Evolutionary conservation across 2,329 filamentous ascomycete genomes (phyloP).

Genomic region (Pseudocercospora musae): DNA sequence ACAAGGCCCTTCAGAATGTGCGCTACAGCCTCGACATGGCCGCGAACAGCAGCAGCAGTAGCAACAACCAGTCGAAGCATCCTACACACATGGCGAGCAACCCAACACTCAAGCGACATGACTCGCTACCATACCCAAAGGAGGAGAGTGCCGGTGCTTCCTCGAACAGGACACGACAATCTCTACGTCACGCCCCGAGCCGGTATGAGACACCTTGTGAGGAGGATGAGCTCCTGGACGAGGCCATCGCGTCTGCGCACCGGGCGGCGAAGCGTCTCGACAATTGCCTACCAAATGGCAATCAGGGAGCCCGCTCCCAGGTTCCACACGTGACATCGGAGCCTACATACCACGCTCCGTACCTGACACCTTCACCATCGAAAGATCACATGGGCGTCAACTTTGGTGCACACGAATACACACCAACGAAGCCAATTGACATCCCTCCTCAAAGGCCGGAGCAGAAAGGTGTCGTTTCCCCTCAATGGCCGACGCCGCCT

Average conservation of each 20-base stretch:
- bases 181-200: slow-evolving; percentile 68
- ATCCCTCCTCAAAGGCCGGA: slow-evolving; percentile 58
- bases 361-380: slow-evolving; percentile 72
- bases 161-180: slow-evolving; percentile 75
- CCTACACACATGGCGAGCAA: slow-evolving; percentile 42
- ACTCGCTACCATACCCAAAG: slow-evolving; percentile 43
- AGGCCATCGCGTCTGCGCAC: slow-evolving; percentile 75
- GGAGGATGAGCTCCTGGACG: slow-evolving; percentile 91
- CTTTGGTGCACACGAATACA: slow-evolving; percentile 64
- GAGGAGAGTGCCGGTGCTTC: slow-evolving; percentile 55
- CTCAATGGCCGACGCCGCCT: slow-evolving; percentile 92
- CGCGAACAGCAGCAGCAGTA: slow-evolving; percentile 25
- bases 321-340: slow-evolving; percentile 65
- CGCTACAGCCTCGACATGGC: slow-evolving; percentile 55
- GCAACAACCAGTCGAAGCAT: slow-evolving; percentile 34
- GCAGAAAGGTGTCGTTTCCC: slow-evolving; percentile 48
- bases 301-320: slow-evolving; percentile 41
- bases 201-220: slow-evolving; percentile 94
- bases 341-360: slow-evolving; percentile 50
- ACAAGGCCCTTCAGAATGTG: slow-evolving; percentile 59
- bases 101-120: slow-evolving; percentile 48
- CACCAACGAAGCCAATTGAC: slow-evolving; percentile 67
- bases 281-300: slow-evolving; percentile 32
- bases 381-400: slow-evolving; percentile 75
- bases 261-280: slow-evolving; percentile 71